Conservation (phyloP, 805 yeast genomes). For the Nakazawaea peltata region DNA sequence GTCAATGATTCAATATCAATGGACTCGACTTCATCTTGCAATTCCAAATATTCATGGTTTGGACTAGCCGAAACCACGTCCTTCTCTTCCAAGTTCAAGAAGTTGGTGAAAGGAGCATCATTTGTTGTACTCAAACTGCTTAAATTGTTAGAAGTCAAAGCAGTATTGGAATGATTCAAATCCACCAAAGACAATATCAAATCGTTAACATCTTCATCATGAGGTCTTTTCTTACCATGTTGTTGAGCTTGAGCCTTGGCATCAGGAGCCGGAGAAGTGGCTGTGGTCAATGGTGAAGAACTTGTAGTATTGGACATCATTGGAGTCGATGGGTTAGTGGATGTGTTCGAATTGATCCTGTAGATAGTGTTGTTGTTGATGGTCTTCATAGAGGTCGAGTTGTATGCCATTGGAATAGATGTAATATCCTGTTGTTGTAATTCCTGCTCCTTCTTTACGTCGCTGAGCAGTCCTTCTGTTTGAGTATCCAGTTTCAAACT, state of each 20-base stretch:
- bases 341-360: conserved; percentile 4
- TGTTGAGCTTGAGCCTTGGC: conserved; percentile 4
- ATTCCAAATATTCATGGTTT: conserved; percentile 2
- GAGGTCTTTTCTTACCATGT: conserved; percentile 17
- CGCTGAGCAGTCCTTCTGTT: neutral
- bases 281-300: conserved; percentile 5
- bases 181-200: conserved; percentile 25
- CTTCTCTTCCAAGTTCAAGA: conserved; percentile 4
- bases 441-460: neutral
- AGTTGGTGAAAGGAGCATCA: conserved; percentile 1
- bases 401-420: conserved; percentile 5
- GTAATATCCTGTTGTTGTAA: conserved; percentile 4
- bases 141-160: conserved; percentile 7
- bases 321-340: conserved; percentile 6
- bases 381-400: conserved; percentile 6
- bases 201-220: conserved; percentile 28
- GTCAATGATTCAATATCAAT: conserved; percentile 12
- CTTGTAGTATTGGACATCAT: conserved; percentile 4
- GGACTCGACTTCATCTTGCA: conserved; percentile 12
- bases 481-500: conserved; percentile 19
- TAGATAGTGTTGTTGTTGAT: conserved; percentile 9
- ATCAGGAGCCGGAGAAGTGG: conserved; percentile 2
- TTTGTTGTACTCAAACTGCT: neutral
- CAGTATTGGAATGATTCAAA: conserved; percentile 19
- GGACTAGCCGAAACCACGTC: conserved; percentile 1